These are phyloP conservation scores for Fusarium verticillioides DNA, from an alignment of 2,329 filamentous ascomycete genomes.

Conservation along the genomic window DNA sequence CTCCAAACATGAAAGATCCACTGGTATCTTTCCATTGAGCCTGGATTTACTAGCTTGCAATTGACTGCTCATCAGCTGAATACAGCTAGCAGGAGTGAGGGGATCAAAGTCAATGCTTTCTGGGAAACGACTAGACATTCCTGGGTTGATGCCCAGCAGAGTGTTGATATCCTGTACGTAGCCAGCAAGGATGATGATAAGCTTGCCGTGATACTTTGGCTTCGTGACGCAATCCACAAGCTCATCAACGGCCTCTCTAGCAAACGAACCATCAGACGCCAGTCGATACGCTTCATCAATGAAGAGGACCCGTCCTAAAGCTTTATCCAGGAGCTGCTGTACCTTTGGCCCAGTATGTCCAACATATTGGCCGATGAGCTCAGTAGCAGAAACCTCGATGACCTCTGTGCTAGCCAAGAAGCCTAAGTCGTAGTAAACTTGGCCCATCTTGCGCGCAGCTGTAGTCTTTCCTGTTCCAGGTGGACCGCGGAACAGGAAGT, in stretches of 20 bases:
- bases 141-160: constrained; percentile 70
- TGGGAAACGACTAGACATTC: constrained; percentile 73
- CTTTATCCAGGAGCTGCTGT: constrained; percentile 65
- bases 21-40: constrained; percentile 26
- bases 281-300: constrained; percentile 80
- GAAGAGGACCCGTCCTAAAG: constrained; percentile 74
- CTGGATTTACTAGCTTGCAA: constrained; percentile 49
- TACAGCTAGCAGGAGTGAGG: constrained; percentile 56
- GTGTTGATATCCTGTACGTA: constrained; percentile 74
- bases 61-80: constrained; percentile 48
- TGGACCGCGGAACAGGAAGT: constrained; percentile 73
- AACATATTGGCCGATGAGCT: constrained; percentile 74
- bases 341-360: constrained; percentile 78
- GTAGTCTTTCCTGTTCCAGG: constrained; percentile 80
- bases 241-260: constrained; percentile 66
- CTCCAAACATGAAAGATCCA: constrained; percentile 46
- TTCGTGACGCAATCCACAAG: constrained; percentile 65
- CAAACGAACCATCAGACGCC: constrained; percentile 57
- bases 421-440: constrained; percentile 80
- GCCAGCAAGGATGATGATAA: constrained; percentile 76
- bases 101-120: constrained; percentile 67
- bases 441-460: constrained; percentile 77
- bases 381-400: constrained; percentile 73
- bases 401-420: constrained; percentile 71
- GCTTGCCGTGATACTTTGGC: constrained; percentile 65